Percentiles rank a stretch among this genome's conserved stretches.
Evolutionary conservation across 163 green algal genomes (phyloP).

Genomic region (Picocystis sp.): DNA sequence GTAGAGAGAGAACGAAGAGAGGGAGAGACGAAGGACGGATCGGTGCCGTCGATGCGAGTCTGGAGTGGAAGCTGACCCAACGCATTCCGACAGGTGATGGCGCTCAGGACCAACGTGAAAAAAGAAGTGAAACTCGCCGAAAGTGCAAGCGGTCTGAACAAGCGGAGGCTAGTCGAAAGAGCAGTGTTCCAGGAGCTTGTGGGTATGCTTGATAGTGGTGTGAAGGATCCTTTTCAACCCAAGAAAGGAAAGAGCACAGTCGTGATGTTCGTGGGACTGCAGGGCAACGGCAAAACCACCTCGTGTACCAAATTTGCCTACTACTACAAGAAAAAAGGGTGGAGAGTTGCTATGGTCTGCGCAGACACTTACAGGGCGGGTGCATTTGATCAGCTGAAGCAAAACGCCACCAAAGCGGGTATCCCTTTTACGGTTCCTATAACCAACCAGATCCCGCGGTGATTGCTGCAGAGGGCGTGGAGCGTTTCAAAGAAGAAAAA

Average conservation of each 20-base stretch:
- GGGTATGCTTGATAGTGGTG: conserved; percentile 59
- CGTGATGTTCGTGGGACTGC: conserved; percentile 98
- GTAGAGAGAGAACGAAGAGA: too few relatives aligned
- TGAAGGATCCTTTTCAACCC: conserved; percentile 24
- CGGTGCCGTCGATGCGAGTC: too few relatives aligned
- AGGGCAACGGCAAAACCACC: conserved; percentile 87
- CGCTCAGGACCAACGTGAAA: conserved; percentile 37
- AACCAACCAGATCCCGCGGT: conserved; percentile 84
- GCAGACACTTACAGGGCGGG: conserved; percentile 94
- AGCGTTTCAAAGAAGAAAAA: conserved; percentile 69
- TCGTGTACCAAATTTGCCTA: conserved; percentile 96
- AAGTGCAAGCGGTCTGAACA: conserved; percentile 76
- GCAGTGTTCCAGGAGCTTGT: conserved; percentile 95
- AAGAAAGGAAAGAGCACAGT: conserved; percentile 78
- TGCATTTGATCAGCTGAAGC: conserved; percentile 83
- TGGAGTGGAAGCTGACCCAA: neutral
- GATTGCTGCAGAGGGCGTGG: conserved; percentile 78
- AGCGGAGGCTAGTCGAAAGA: conserved; percentile 86
- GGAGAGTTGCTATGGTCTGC: conserved; percentile 91
- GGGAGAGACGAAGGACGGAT: too few relatives aligned
- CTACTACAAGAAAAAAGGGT: conserved; percentile 92
- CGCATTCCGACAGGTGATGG: conserved; percentile 18
- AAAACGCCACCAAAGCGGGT: conserved; percentile 93
- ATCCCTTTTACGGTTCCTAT: conserved; percentile 85
- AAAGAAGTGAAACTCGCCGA: conserved; percentile 81